These are phyloP conservation scores for Colletotrichum musae DNA, from an alignment of 2,329 filamentous ascomycete genomes.

Conservation along the genomic window DNA sequence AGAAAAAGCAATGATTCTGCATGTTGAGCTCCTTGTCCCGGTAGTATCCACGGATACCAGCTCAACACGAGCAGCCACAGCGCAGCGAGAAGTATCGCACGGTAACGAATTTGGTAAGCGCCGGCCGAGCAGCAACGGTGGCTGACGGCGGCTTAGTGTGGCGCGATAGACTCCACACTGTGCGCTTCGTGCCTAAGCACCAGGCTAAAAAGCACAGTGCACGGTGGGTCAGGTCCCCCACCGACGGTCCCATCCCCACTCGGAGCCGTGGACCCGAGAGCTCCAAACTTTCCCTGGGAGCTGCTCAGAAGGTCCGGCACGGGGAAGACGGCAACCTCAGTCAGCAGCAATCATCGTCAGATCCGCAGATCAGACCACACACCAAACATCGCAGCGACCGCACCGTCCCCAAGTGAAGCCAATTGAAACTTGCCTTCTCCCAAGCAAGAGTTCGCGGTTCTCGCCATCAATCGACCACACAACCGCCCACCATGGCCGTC, in stretches of 20 bases:
- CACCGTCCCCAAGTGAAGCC: slow-evolving; percentile 1
- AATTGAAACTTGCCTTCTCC: neutral
- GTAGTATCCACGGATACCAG: too few relatives aligned
- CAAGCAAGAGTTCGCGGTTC: neutral
- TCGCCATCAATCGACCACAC: neutral
- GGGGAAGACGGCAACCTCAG: neutral
- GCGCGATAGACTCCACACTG: slow-evolving; percentile 19
- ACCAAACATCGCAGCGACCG: neutral
- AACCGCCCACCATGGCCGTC: slow-evolving; percentile 65
- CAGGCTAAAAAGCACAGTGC: neutral
- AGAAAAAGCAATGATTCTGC: too few relatives aligned
- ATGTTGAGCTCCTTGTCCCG: too few relatives aligned
- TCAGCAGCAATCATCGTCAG: slow-evolving; percentile 19
- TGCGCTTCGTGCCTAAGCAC: slow-evolving; percentile 25
- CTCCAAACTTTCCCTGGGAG: slow-evolving; percentile 27
- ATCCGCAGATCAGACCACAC: slow-evolving; percentile 35
- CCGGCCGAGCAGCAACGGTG: neutral
- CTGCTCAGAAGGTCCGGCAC: neutral
- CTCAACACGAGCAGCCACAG: too few relatives aligned
- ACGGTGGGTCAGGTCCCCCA: slow-evolving; percentile 4
- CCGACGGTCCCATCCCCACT: neutral
- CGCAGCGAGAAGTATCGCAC: neutral
- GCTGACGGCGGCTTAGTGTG: neutral
- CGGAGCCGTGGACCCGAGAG: slow-evolving; percentile 4
- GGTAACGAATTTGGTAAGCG: too few relatives aligned